These are phyloP conservation scores for Eutrema japonicum DNA, from an alignment of 345 rosid genomes.

Conservation along the genomic window DNA sequence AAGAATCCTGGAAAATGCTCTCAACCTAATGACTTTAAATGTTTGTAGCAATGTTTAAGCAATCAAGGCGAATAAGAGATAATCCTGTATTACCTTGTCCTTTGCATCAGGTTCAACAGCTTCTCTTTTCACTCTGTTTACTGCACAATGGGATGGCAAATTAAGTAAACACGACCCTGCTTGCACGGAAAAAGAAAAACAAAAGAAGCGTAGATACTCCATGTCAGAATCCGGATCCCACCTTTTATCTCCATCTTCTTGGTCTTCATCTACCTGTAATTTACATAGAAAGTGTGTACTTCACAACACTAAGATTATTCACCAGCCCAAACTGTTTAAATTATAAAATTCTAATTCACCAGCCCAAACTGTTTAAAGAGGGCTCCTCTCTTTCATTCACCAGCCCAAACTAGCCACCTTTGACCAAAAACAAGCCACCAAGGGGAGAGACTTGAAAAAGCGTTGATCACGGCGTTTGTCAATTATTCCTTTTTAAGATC, in stretches of 20 bases:
- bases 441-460: neutral
- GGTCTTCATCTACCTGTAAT: constrained; percentile 76
- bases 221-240: constrained; percentile 84
- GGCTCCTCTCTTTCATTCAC: too few relatives aligned
- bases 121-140: constrained; percentile 86
- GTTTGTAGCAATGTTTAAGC: too few relatives aligned
- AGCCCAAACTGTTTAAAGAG: too few relatives aligned
- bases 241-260: constrained; percentile 80
- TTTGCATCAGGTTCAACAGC: constrained; percentile 62
- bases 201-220: constrained; percentile 28
- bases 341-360: neutral
- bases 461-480: constrained; percentile 26
- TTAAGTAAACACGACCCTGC: constrained; percentile 18
- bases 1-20: constrained; percentile 15
- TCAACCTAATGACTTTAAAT: constrained; percentile 17
- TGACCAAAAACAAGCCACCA: too few relatives aligned
- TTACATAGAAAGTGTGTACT: constrained; percentile 17
- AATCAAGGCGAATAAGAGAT: constrained; percentile 21
- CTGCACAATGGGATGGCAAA: constrained; percentile 47
- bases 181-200: neutral
- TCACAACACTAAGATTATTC: constrained; percentile 18
- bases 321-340: constrained; percentile 5
- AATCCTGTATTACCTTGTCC: constrained; percentile 51
- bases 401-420: too few relatives aligned
- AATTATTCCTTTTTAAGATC: constrained; percentile 1